Base-by-base conservation (phyloP, 164 flowering plant genomes). In the Pachysandra terminalis region DNA sequence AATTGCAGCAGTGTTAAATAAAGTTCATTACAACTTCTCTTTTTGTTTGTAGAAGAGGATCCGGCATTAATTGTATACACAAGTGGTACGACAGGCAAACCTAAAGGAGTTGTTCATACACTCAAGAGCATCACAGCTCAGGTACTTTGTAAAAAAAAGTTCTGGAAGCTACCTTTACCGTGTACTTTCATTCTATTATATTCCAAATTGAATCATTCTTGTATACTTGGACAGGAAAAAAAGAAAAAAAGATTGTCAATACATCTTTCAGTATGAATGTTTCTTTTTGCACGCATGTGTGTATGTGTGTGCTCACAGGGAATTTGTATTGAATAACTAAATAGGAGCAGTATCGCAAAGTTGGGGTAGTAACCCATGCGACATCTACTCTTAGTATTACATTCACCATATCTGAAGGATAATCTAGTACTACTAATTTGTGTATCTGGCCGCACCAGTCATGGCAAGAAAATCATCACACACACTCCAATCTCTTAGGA, bases 81-180 rank as follows among this genome's bases (percentile, higher is more conserved):
- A 25, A 96, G 99, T 81, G 99, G 99, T 49, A 96, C 99, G 49
- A 96, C 99, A 24, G 99, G 99, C n/a, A 96, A 89, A 81, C 99
- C 99, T 48, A 96, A 96, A 83, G 99, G 99, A 56, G 99, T 84
- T 70, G 93, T 96, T 64, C 99, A 96, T 77, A 96, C 99, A 5
- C 98, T 91, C 74, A 77, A 76, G 67, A 79, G 98, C 73, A 82
- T 96, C 59, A 71, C 56, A 68, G 81, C 99, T 41, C 99, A 96
- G 98, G 99, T 91, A 79, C 22, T 55, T 16, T 60, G 60, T 63
- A 49, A 57, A 16, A 25, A 23, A 28, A 26, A 59, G 3, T 56
- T 40, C n/a, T 53, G 56, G 8, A 0, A 40, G 15, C n/a, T 14
- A 21, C 25, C 51, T 45, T 45, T 45, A 45, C 51, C 10, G 51